Evolutionary conservation across 1,284 basidiomycete species (phyloP), one percentile per base, ranked within the genome.

Genomic region (Afroboletus lepidellus): DNA sequence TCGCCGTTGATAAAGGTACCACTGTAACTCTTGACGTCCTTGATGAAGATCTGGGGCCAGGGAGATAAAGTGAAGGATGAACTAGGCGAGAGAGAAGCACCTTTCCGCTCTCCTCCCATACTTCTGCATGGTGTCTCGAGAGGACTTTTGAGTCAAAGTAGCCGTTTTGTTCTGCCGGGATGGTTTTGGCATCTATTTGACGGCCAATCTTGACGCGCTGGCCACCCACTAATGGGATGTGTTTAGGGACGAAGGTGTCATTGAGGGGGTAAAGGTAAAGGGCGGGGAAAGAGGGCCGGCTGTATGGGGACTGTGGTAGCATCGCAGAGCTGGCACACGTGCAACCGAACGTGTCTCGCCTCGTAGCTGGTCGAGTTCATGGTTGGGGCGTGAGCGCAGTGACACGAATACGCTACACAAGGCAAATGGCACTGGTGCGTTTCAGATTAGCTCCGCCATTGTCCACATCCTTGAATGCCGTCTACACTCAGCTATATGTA

Each of bases 1-100:
- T 97, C 93, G 50, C 92, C 87, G 62, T 99, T 98, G 72, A 99
- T 95, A 69, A 99, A 99, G 8, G 97, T 99, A 5, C 96, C 96
- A 62, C 99, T 99, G 1, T 92, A 96, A 55, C 92, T 95, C 76
- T 97, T 97, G 66, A 98, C 92, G 70, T 99, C 97, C 72, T 94
- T 97, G 80, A 99, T 98, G 76, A 78, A 97, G 70, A 98, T 95
- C 92, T 96, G 49, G 30, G 46, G 47, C 20, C 36, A 36, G 27
- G 25, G 52, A 50, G 41, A 53, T 49, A 38, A 47, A 32, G 39
- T 42, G 16, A 32, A 21, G 44, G 34, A 27, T 20, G 36, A 39
- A 48, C 8, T 5, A 33, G 18, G 5, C 18, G 11, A 34, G 42
- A 47, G 42, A 47, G 11, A 39, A 76, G 41, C 42, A 92, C 93